Evolutionary conservation across 2,329 filamentous ascomycete species (phyloP).

Genomic region (Triangularia verruculosa): DNA sequence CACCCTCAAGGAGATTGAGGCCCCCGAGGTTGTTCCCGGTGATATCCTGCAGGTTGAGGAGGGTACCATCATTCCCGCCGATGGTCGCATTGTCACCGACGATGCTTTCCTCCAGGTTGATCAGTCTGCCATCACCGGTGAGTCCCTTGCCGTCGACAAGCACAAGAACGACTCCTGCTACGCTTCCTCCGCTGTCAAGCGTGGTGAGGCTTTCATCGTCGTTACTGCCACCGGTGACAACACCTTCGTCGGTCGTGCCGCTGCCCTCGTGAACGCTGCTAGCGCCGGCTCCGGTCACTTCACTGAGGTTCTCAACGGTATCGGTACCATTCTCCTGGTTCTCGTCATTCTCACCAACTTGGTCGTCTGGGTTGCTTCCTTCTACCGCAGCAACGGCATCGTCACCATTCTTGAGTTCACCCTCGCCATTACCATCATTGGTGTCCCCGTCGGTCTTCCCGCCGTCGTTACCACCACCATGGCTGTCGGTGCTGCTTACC

Average conservation of each 20-base stretch:
- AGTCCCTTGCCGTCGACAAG: constrained; percentile 90
- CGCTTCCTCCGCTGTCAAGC: constrained; percentile 84
- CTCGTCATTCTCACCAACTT: constrained; percentile 78
- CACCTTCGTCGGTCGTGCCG: constrained; percentile 86
- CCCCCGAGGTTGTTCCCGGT: constrained; percentile 80
- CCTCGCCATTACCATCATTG: constrained; percentile 84
- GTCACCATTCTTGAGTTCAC: constrained; percentile 79
- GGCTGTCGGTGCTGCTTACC: constrained; percentile 88
- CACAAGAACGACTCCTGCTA: constrained; percentile 78
- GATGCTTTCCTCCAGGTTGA: constrained; percentile 85
- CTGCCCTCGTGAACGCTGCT: constrained; percentile 78
- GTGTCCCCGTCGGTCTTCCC: constrained; percentile 89
- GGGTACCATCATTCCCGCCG: constrained; percentile 87
- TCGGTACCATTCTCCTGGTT: constrained; percentile 75
- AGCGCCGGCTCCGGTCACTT: constrained; percentile 77
- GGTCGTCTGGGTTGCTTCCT: constrained; percentile 80
- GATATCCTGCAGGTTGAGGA: constrained; percentile 89
- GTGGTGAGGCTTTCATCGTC: constrained; percentile 80
- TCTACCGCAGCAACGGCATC: constrained; percentile 82
- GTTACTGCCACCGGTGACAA: constrained; percentile 83
- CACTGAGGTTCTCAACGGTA: constrained; percentile 85
- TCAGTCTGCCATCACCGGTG: constrained; percentile 87
- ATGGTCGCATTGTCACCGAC: constrained; percentile 81
- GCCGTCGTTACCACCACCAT: constrained; percentile 93
- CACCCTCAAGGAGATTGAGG: constrained; percentile 73